phyloP scores from a whole-genome alignment of 345 rosid genomes.

The Bruguiera parviflora region DNA sequence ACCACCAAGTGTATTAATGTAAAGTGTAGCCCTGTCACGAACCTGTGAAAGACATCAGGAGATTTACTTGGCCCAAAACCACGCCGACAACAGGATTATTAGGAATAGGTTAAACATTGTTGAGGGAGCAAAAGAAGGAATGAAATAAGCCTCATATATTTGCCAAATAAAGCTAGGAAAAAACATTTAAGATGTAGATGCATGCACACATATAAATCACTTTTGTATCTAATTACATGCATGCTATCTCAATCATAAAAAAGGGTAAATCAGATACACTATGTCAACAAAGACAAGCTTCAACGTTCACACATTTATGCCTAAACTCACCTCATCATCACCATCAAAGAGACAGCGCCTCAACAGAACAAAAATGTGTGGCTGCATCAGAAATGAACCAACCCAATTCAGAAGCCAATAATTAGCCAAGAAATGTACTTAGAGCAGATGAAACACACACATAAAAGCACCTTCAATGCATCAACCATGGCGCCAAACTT shows the following conservation, averaged over 20 bases:
- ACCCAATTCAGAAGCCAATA: slow-evolving; percentile 4
- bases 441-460: background rate
- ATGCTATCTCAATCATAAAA: background rate
- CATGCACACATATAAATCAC: background rate
- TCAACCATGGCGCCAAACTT: slow-evolving; percentile 96
- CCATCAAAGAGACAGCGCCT: slow-evolving; percentile 88
- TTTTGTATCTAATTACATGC: background rate
- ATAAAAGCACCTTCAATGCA: slow-evolving; percentile 59
- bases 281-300: background rate
- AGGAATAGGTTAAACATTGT: background rate
- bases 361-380: slow-evolving; percentile 75
- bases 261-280: too few species aligned
- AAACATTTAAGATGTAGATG: background rate
- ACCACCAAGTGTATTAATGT: slow-evolving; percentile 71
- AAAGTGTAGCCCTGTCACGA: slow-evolving; percentile 96
- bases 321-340: slow-evolving; percentile 90
- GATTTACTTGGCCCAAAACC: background rate
- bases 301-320: background rate
- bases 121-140: background rate
- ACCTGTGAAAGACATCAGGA: slow-evolving; percentile 44
- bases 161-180: background rate
- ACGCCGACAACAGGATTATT: background rate
- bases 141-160: background rate
- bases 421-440: background rate
- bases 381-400: slow-evolving; percentile 47